Percentiles rank a stretch among this genome's conserved stretches.
phyloP scores from a whole-genome alignment of 768 basidiomycete species.

The Mycena amicta region DNA sequence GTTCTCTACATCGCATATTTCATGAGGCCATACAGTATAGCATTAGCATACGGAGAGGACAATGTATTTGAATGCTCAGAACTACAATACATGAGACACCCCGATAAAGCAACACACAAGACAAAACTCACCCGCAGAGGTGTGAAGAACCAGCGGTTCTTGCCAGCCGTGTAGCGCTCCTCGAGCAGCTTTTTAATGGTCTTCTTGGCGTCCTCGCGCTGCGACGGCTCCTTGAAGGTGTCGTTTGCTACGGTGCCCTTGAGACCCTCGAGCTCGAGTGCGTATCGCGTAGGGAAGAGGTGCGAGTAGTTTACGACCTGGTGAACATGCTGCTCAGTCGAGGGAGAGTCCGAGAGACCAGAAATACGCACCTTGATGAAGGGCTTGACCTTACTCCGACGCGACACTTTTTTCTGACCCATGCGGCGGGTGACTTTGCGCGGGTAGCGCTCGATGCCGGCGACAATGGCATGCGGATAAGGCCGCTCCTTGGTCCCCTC shows the following conservation, averaged over 20 bases:
- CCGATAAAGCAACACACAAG: background rate
- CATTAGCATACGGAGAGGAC: background rate
- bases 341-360: background rate
- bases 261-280: slow-evolving; percentile 91
- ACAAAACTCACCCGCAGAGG: slow-evolving; percentile 65
- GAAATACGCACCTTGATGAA: slow-evolving; percentile 88
- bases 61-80: slow-evolving; percentile 1
- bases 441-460: slow-evolving; percentile 97
- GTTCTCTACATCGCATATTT: background rate
- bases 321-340: background rate
- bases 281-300: slow-evolving; percentile 98
- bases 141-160: slow-evolving; percentile 99
- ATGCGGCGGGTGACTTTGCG: slow-evolving; percentile 96
- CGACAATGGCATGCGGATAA: slow-evolving; percentile 98
- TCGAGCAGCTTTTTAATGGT: slow-evolving; percentile 94
- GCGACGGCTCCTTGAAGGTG: slow-evolving; percentile 97
- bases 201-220: slow-evolving; percentile 95
- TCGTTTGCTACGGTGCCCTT: slow-evolving; percentile 85
- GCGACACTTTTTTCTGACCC: slow-evolving; percentile 92
- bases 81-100: background rate
- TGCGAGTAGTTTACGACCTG: slow-evolving; percentile 98
- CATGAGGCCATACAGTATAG: background rate
- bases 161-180: slow-evolving; percentile 90
- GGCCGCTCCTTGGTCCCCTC: slow-evolving; percentile 96
- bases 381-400: slow-evolving; percentile 97